These are phyloP conservation scores for Prunus campanulata DNA, from an alignment of 306 rosid species.

Conservation along the genomic window DNA sequence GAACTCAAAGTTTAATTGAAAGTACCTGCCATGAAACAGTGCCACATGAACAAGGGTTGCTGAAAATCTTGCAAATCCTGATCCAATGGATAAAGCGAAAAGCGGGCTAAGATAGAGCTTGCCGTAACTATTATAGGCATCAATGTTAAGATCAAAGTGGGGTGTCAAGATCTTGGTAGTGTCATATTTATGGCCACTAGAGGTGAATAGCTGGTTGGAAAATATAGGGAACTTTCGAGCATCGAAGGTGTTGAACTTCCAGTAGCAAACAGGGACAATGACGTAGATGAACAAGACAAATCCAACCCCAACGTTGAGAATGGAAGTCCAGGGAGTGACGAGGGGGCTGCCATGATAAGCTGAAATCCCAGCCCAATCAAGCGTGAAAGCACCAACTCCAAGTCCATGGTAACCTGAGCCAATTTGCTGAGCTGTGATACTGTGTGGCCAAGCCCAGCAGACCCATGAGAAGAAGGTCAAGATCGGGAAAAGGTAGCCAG, in stretches of 20 bases:
- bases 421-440: constrained; percentile 88
- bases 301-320: constrained; percentile 86
- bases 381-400: constrained; percentile 83
- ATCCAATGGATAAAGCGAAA: constrained; percentile 91
- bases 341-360: constrained; percentile 99
- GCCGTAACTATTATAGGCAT: constrained; percentile 74
- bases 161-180: constrained; percentile 78
- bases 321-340: constrained; percentile 86
- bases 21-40: constrained; percentile 82
- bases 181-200: constrained; percentile 68
- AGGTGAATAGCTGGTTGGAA: constrained; percentile 72
- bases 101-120: constrained; percentile 97
- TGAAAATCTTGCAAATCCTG: constrained; percentile 91
- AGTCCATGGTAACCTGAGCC: constrained; percentile 91
- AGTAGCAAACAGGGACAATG: constrained; percentile 81
- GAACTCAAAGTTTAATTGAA: not conserved
- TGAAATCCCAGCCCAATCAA: constrained; percentile 99
- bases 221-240: constrained; percentile 95
- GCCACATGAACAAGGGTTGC: constrained; percentile 97
- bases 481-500: constrained; percentile 77
- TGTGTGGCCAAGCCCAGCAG: constrained; percentile 94
- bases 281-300: constrained; percentile 89
- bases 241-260: constrained; percentile 91
- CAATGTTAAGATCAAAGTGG: constrained; percentile 59
- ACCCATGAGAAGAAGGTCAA: constrained; percentile 97